These are phyloP conservation scores for Maudiozyma saulgeensis DNA, from an alignment of 805 yeast genomes.

Conservation along the genomic window DNA sequence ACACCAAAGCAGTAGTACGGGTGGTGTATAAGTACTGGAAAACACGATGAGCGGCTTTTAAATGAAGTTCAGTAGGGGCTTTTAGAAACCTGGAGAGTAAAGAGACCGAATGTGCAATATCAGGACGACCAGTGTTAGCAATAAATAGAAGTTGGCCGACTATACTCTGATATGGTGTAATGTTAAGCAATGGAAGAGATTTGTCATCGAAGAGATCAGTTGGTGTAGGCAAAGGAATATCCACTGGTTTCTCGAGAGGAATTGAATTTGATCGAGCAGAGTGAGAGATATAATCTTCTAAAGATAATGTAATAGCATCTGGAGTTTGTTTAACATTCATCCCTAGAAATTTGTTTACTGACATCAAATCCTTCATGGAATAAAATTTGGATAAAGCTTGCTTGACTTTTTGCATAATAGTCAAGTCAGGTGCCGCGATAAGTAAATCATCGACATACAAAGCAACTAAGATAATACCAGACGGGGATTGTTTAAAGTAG, in stretches of 20 bases:
- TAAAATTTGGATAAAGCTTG: neutral
- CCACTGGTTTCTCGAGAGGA: neutral
- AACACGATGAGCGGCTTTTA: constrained; percentile 1
- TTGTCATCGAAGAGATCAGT: neutral
- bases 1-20: neutral
- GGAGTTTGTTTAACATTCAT: neutral
- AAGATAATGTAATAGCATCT: neutral
- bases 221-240: neutral
- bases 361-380: neutral
- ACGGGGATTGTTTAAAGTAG: neutral
- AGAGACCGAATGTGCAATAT: constrained; percentile 6
- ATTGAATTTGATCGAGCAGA: neutral
- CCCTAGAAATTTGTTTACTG: neutral
- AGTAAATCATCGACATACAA: constrained; percentile 7
- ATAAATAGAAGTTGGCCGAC: constrained; percentile 3
- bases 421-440: constrained; percentile 1
- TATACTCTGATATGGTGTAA: neutral
- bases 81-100: constrained; percentile 3
- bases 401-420: neutral
- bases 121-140: constrained; percentile 10
- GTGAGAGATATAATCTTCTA: neutral
- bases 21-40: constrained; percentile 6
- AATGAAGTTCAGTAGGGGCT: constrained; percentile 4
- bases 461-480: constrained; percentile 1
- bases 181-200: neutral